A percentile compares a stretch with the other conserved stretches of the same genome.
phyloP scores from a whole-genome alignment of 2,329 filamentous ascomycete genomes.

The Pezicula rhizophila region DNA sequence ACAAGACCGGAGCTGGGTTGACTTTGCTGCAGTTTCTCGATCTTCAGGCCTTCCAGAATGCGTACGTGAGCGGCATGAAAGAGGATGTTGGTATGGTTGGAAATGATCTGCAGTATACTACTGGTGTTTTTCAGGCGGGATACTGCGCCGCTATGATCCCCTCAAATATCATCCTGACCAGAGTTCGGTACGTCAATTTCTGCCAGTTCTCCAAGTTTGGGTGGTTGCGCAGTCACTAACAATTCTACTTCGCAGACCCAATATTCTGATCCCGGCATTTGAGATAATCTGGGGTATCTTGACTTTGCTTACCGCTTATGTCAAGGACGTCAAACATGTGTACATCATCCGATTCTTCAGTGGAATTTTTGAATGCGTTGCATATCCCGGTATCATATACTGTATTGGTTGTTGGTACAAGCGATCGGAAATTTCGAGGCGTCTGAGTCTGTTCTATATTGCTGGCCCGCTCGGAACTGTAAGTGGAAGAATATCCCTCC shows the following conservation, averaged over 20 bases:
- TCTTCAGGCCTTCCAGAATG: conserved; percentile 23
- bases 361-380: conserved; percentile 30
- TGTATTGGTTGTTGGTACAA: conserved; percentile 55
- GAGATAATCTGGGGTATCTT: conserved; percentile 6
- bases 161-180: conserved; percentile 6
- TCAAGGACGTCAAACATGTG: conserved; percentile 5
- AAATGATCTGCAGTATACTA: conserved; percentile 30
- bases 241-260: neutral
- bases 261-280: conserved; percentile 3
- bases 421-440: conserved; percentile 48
- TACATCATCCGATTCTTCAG: neutral
- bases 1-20: neutral
- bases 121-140: conserved; percentile 1
- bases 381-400: conserved; percentile 48
- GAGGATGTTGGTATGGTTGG: conserved; percentile 33
- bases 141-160: conserved; percentile 4
- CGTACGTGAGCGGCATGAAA: conserved; percentile 33
- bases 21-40: conserved; percentile 10
- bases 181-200: conserved; percentile 2
- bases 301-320: conserved; percentile 3
- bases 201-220: neutral
- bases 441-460: conserved; percentile 52
- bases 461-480: conserved; percentile 41
- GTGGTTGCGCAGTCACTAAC: neutral
- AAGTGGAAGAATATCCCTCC: conserved; percentile 9